Conservation (phyloP, 495 filamentous ascomycete species). For the Pyrenula aspistea region DNA sequence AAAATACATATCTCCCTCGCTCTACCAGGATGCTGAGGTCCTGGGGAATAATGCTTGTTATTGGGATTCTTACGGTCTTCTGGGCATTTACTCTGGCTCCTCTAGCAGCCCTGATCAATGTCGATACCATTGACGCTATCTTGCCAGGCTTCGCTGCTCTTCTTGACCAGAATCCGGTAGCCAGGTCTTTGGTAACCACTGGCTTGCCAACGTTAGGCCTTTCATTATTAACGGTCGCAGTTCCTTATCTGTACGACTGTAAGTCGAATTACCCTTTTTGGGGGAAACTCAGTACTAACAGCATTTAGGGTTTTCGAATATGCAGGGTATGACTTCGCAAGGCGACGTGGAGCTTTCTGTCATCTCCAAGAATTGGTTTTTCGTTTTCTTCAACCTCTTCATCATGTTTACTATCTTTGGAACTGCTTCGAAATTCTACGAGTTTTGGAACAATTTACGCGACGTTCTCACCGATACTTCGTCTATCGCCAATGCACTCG, state of each 20-base stretch:
- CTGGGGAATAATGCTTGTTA: slow-evolving; percentile 72
- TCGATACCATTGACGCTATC: slow-evolving; percentile 62
- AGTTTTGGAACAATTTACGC: slow-evolving; percentile 57
- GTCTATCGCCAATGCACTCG: slow-evolving; percentile 63
- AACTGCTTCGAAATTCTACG: slow-evolving; percentile 57
- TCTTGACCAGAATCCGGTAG: slow-evolving; percentile 53
- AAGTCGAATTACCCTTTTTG: slow-evolving; percentile 12
- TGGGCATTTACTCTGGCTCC: slow-evolving; percentile 82
- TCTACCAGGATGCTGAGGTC: slow-evolving; percentile 58
- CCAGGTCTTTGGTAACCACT: slow-evolving; percentile 69
- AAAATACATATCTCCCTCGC: slow-evolving; percentile 79
- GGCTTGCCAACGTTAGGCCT: slow-evolving; percentile 75
- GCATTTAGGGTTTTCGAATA: slow-evolving; percentile 54
- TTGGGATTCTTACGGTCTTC: slow-evolving; percentile 70
- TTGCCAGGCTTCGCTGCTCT: slow-evolving; percentile 56
- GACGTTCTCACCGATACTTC: slow-evolving; percentile 67
- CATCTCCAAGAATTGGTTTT: slow-evolving; percentile 99
- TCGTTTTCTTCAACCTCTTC: slow-evolving; percentile 98
- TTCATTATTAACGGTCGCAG: slow-evolving; percentile 74
- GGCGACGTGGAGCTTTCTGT: slow-evolving; percentile 90
- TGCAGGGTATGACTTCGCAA: slow-evolving; percentile 89
- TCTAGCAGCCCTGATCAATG: slow-evolving; percentile 63
- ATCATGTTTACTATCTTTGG: slow-evolving; percentile 86
- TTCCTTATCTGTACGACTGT: slow-evolving; percentile 93
- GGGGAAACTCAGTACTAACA: slow-evolving; percentile 3